phyloP scores from a whole-genome alignment of 2,329 filamentous ascomycete genomes.

The Paecilomyces niveus region DNA sequence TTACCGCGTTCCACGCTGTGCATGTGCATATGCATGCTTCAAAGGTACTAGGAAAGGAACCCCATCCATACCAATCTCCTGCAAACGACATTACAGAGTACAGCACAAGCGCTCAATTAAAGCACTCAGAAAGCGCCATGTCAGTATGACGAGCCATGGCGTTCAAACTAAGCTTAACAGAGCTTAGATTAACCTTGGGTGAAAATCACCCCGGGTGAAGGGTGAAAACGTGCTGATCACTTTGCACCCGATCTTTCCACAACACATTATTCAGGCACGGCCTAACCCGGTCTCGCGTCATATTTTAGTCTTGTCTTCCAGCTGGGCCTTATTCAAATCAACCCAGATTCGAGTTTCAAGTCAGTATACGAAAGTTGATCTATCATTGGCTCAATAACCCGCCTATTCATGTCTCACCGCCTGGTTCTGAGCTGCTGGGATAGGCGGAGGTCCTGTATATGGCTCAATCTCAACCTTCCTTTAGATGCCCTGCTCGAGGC shows the following conservation, averaged over 20 bases:
- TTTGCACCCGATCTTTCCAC: neutral
- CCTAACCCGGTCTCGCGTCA: neutral
- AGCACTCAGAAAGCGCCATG: neutral
- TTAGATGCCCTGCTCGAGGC: neutral
- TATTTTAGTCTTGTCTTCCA: neutral
- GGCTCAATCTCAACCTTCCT: neutral
- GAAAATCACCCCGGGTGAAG: neutral
- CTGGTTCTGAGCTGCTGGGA: neutral
- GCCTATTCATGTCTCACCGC: neutral
- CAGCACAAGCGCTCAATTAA: neutral
- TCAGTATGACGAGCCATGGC: neutral
- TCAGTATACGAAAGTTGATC: neutral
- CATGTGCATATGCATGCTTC: neutral
- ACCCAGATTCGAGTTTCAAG: neutral
- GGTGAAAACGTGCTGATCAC: neutral
- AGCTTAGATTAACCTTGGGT: neutral
- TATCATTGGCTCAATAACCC: neutral
- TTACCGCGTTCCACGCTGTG: neutral
- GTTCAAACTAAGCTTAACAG: neutral
- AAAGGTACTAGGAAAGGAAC: neutral
- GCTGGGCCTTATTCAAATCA: neutral
- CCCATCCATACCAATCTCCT: neutral
- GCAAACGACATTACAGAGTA: neutral
- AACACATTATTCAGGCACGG: constrained; percentile 1
- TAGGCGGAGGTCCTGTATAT: neutral